These are phyloP conservation scores for Nannochloropsis granulata DNA, from an alignment of 108 stramenopile species.

Conservation along the genomic window DNA sequence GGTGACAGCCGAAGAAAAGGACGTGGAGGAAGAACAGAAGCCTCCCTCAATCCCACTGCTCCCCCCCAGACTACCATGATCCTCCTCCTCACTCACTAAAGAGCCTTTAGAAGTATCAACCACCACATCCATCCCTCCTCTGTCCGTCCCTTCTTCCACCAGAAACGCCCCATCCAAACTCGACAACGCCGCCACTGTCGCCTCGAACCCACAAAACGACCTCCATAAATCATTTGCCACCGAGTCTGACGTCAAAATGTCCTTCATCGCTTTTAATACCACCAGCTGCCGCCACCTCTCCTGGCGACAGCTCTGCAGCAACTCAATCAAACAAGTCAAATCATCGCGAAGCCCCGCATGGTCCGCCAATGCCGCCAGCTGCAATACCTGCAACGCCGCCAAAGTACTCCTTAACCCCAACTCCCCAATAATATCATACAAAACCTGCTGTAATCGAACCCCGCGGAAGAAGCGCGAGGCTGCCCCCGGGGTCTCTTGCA, in stretches of 20 bases:
- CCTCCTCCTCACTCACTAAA: neutral
- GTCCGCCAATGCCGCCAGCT: conserved; percentile 4
- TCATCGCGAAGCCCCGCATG: conserved; percentile 13
- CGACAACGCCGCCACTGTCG: conserved; percentile 11
- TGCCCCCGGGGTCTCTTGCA: conserved; percentile 1
- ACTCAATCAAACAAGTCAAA: conserved; percentile 18
- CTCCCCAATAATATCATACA: conserved; percentile 12
- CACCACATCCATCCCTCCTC: neutral
- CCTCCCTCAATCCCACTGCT: neutral
- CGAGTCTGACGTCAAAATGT: conserved; percentile 7
- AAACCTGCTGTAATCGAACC: conserved; percentile 10
- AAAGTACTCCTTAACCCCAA: conserved; percentile 7
- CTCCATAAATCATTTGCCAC: conserved; percentile 21
- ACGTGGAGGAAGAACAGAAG: neutral
- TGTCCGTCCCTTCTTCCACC: neutral
- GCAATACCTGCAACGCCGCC: conserved; percentile 13
- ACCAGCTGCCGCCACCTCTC: conserved; percentile 25
- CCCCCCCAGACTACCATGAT: neutral
- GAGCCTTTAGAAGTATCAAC: neutral
- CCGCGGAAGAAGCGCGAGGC: conserved; percentile 10
- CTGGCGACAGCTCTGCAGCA: conserved; percentile 18
- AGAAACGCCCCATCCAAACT: conserved; percentile 20
- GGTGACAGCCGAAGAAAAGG: neutral
- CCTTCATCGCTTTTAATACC: conserved; percentile 2
- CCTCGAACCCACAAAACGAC: conserved; percentile 22